These are phyloP conservation scores for Talaromyces sp. DNA, from an alignment of 2,329 filamentous ascomycete genomes.

Conservation along the genomic window DNA sequence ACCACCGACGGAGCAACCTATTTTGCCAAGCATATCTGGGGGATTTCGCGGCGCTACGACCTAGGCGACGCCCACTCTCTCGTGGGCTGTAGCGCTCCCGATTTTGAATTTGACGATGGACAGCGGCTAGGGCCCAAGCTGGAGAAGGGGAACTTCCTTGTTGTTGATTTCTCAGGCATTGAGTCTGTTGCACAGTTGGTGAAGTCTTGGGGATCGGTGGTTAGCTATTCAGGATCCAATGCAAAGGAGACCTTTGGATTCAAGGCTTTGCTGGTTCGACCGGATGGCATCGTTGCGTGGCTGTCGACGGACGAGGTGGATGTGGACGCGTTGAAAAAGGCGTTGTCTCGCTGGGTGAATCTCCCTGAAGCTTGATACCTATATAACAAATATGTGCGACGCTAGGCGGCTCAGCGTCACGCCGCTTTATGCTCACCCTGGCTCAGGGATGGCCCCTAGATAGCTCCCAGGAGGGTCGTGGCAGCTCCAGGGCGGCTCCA, in stretches of 20 bases:
- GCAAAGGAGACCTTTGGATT: constrained; percentile 17
- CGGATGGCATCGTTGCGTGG: constrained; percentile 33
- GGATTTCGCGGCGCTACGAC: constrained; percentile 29
- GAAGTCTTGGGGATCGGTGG: background rate
- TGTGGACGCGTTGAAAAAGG: background rate
- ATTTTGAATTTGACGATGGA: constrained; percentile 25
- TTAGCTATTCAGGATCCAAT: background rate
- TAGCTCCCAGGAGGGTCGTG: no score
- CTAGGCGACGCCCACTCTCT: constrained; percentile 23
- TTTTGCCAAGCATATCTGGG: constrained; percentile 27
- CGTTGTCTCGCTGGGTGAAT: constrained; percentile 2
- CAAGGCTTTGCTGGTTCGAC: constrained; percentile 25
- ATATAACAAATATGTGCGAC: no score
- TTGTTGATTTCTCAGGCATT: background rate
- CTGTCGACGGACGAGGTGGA: constrained; percentile 46
- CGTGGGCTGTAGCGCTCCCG: constrained; percentile 32
- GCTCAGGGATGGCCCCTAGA: no score
- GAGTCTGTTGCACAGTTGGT: background rate
- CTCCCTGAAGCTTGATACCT: background rate
- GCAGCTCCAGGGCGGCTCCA: no score
- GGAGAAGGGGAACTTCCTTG: constrained; percentile 21
- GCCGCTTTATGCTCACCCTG: no score
- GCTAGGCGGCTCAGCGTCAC: no score
- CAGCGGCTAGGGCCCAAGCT: constrained; percentile 27
- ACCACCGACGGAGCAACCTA: constrained; percentile 7